Base-by-base conservation (phyloP, 1,284 basidiomycete species). In the Sporisorium graminicola region DNA sequence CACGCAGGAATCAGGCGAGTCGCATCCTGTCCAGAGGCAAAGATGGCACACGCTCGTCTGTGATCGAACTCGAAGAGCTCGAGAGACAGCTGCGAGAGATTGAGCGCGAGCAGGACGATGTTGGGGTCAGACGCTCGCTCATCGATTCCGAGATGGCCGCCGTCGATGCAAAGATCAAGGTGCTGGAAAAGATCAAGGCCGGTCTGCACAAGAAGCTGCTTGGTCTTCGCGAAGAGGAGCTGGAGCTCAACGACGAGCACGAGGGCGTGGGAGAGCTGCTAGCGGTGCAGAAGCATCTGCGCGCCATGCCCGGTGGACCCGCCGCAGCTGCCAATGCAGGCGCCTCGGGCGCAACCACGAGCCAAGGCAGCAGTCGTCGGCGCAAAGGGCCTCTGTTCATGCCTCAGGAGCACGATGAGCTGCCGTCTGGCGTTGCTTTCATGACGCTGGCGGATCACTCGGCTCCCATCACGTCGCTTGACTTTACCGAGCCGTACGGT, bases 401-500 rank as follows among this genome's bases (percentile, higher is more conserved):
- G 66, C 96, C 96, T 2, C 96, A 94, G 16, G 97, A 99, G 86
- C 97, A 99, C 80, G 94, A 97, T 81, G 94, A 98, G 63, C 88
- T 99, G 61, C 97, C 96, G 5, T 90, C 91, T 7, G 94, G 94
- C 4, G 91, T 98, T 5, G 96, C 96, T 6, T 99, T 99, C 87
- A 98, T 99, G 95, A 94, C 94, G 4, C 88, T 98, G 37, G 89
- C 91, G 35, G 91, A 90, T 37, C 95, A 98, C 82, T 88, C 90
- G 0, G 91, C 91, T 0, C 92, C 94, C 2, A 91, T 99, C 81
- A 91, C 91, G 0, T 91, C 94, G 2, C 90, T 99, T 40, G 96
- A 99, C 87, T 94, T 98, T 84, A 94, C 94, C 20, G 95, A 98
- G 84, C 96, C 96, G 12, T 99, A 99, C 82, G 96, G 95, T 37